Conservation (phyloP, 164 flowering plant genomes). For the Buxus sempervirens region DNA sequence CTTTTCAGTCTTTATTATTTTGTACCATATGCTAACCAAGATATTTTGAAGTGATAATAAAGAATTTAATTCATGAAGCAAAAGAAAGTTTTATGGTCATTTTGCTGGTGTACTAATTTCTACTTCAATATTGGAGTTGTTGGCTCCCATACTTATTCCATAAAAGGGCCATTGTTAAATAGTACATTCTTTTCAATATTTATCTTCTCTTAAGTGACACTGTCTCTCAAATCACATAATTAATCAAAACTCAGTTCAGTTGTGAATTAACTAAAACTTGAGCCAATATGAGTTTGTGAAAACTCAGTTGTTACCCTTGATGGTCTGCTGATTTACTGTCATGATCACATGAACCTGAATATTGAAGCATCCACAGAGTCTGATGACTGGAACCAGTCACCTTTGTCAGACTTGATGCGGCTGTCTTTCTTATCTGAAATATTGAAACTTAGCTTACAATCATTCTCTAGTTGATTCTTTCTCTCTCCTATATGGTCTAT, state of each 20-base stretch:
- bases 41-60: not conserved
- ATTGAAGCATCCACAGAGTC: no score
- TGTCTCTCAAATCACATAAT: not conserved
- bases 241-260: not conserved
- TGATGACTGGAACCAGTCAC: no score
- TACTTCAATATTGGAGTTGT: not conserved
- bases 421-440: no score
- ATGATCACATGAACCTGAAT: not conserved
- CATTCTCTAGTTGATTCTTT: not conserved
- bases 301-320: not conserved
- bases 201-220: not conserved
- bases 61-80: not conserved
- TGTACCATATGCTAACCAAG: not conserved
- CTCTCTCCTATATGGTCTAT: conserved; percentile 1
- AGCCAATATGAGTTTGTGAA: not conserved
- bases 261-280: not conserved
- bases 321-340: not conserved
- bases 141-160: not conserved
- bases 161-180: not conserved
- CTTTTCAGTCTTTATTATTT: not conserved
- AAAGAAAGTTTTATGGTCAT: not conserved
- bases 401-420: no score
- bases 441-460: not conserved
- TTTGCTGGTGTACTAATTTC: not conserved
- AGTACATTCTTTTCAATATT: not conserved